These are phyloP conservation scores for Guyanaporus albipodus DNA, from an alignment of 768 basidiomycete species.

Conservation along the genomic window DNA sequence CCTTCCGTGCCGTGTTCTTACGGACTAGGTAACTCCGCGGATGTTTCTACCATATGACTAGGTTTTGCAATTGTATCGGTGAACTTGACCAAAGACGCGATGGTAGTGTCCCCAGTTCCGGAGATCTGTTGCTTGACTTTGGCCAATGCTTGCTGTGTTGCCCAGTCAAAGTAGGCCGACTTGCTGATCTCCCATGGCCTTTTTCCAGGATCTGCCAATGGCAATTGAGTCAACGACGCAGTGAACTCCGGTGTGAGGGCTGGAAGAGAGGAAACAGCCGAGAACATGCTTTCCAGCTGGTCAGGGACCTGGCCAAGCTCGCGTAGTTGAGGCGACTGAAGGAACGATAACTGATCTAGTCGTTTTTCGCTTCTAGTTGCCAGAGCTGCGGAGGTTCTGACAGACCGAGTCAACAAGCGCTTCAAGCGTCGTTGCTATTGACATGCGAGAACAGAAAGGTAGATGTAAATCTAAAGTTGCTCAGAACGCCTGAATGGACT, in stretches of 20 bases:
- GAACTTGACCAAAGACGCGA: slow-evolving; percentile 20
- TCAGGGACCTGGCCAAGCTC: slow-evolving; percentile 39
- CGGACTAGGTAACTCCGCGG: not conserved
- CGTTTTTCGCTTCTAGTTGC: slow-evolving; percentile 45
- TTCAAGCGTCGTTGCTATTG: slow-evolving; percentile 64
- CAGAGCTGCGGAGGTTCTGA: slow-evolving; percentile 44
- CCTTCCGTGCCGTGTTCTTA: not conserved
- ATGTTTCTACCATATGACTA: slow-evolving; percentile 17
- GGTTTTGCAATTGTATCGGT: slow-evolving; percentile 17
- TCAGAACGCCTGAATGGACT: slow-evolving; percentile 25
- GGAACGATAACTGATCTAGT: slow-evolving; percentile 40
- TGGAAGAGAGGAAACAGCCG: slow-evolving; percentile 47
- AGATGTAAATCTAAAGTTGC: slow-evolving; percentile 11
- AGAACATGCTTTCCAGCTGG: slow-evolving; percentile 44
- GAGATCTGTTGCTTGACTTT: slow-evolving; percentile 22
- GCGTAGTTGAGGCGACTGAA: slow-evolving; percentile 38
- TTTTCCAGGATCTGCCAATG: slow-evolving; percentile 55
- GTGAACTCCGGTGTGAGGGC: slow-evolving; percentile 38
- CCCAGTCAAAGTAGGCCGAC: slow-evolving; percentile 78
- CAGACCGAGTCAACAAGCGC: slow-evolving; percentile 50
- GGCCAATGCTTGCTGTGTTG: slow-evolving; percentile 50
- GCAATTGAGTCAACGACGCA: slow-evolving; percentile 31
- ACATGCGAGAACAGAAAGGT: slow-evolving; percentile 4
- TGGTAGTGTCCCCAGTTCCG: slow-evolving; percentile 15
- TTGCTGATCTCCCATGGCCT: slow-evolving; percentile 74